Evolutionary conservation across 805 yeast genomes (phyloP).

Genomic region (Clavispora fructus): DNA sequence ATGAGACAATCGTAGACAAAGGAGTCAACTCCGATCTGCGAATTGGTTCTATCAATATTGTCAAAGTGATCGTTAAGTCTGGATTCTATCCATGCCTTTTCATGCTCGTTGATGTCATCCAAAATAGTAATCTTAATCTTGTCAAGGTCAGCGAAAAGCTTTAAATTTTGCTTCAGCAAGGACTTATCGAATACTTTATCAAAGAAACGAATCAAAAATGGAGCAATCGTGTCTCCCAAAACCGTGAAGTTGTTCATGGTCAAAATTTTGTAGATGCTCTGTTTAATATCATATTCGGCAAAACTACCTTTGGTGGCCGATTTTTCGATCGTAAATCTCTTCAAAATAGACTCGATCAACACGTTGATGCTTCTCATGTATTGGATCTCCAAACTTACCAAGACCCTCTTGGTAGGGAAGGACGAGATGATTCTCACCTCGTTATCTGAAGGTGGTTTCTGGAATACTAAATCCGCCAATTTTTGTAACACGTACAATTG

Average conservation of each 20-base stretch:
- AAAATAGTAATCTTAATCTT: slow-evolving; percentile 34
- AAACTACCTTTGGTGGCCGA: slow-evolving; percentile 6
- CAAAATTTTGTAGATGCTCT: slow-evolving; percentile 32
- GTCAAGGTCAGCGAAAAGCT: slow-evolving; percentile 37
- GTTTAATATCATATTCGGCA: slow-evolving; percentile 15
- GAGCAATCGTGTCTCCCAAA: slow-evolving; percentile 27
- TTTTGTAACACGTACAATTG: slow-evolving; percentile 30
- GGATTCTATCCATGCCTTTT: slow-evolving; percentile 29
- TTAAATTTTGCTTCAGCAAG: slow-evolving; percentile 32
- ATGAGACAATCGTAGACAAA: slow-evolving; percentile 34
- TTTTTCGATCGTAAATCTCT: slow-evolving; percentile 24
- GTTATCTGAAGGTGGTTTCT: slow-evolving; percentile 10
- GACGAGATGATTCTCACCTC: slow-evolving; percentile 29
- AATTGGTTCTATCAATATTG: neutral
- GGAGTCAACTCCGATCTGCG: slow-evolving; percentile 26
- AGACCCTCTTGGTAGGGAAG: slow-evolving; percentile 35
- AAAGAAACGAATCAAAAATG: slow-evolving; percentile 26
- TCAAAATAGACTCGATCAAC: slow-evolving; percentile 37
- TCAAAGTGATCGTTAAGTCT: slow-evolving; percentile 24
- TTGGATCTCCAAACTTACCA: slow-evolving; percentile 40
- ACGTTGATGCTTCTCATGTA: slow-evolving; percentile 40
- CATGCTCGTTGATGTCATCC: slow-evolving; percentile 35
- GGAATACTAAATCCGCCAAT: slow-evolving; percentile 23
- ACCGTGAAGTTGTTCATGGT: slow-evolving; percentile 41
- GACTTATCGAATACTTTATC: slow-evolving; percentile 33